A percentile compares a stretch with the other conserved stretches of the same genome.
These are phyloP conservation scores for Alternaria infectoria DNA, from an alignment of 2,329 filamentous ascomycete genomes.

Conservation along the genomic window DNA sequence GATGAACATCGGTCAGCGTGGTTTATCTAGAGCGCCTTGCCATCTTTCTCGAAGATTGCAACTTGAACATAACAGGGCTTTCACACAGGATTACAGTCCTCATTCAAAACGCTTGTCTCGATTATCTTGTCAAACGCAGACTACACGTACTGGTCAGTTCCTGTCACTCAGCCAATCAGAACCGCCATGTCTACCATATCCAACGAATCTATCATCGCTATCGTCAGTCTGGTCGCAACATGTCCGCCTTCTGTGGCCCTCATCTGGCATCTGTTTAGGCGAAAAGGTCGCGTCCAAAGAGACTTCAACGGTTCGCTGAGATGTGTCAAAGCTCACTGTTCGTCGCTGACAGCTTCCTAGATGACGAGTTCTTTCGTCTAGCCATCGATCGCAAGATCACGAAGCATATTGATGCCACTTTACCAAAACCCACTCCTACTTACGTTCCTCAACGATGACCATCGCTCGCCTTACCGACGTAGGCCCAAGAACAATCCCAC, in stretches of 20 bases:
- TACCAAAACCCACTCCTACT: neutral
- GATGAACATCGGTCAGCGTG: no score
- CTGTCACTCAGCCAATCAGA: neutral
- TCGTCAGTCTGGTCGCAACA: neutral
- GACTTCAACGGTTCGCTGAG: neutral
- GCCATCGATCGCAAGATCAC: neutral
- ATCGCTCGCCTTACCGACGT: neutral
- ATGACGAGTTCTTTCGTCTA: neutral
- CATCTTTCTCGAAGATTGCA: no score
- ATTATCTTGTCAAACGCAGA: no score
- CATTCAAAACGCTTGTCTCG: no score
- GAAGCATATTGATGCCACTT: neutral
- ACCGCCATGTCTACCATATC: neutral
- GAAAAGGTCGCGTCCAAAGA: neutral
- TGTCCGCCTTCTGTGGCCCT: neutral
- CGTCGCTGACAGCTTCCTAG: neutral
- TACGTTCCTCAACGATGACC: neutral
- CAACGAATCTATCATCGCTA: neutral
- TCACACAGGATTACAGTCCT: no score
- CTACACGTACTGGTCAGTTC: no score
- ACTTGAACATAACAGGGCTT: no score
- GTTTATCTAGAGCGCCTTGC: no score
- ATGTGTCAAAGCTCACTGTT: accelerated
- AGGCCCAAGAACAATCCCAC: neutral
- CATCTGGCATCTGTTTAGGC: neutral